A percentile compares a stretch with the other conserved stretches of the same genome.
phyloP scores from a whole-genome alignment of 2,329 filamentous ascomycete genomes.

The Sporothrix pseudoabietina region DNA sequence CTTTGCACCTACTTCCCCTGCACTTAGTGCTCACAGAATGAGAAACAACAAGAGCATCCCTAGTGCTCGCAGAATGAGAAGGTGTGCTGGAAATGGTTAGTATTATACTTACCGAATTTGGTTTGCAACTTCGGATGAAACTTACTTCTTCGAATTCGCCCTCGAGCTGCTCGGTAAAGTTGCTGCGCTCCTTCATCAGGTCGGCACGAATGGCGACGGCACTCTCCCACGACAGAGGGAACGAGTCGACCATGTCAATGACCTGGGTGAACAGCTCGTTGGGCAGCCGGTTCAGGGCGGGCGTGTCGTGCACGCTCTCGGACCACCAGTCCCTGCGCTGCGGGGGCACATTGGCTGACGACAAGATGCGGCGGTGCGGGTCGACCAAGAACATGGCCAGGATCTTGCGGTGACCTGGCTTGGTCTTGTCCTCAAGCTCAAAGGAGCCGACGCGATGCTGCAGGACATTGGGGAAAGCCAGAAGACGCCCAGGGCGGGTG shows the following conservation, averaged over 20 bases:
- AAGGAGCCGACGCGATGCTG: constrained; percentile 58
- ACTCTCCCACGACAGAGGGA: constrained; percentile 38
- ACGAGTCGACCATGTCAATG: constrained; percentile 36
- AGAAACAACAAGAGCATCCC: background rate
- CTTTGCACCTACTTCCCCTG: background rate
- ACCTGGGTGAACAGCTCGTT: constrained; percentile 38
- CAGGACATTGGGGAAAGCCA: constrained; percentile 48
- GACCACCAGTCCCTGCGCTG: constrained; percentile 45
- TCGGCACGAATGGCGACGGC: constrained; percentile 34
- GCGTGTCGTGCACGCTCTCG: constrained; percentile 26
- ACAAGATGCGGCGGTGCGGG: constrained; percentile 54
- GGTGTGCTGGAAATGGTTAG: background rate
- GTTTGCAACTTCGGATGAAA: background rate
- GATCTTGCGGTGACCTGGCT: constrained; percentile 58
- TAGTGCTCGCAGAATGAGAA: constrained; percentile 30
- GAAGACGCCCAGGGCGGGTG: constrained; percentile 47
- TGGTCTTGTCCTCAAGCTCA: constrained; percentile 50
- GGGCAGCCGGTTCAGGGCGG: constrained; percentile 32
- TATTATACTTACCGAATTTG: background rate
- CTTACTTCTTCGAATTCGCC: constrained; percentile 6
- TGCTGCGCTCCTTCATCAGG: constrained; percentile 36
- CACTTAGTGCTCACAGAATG: constrained; percentile 28
- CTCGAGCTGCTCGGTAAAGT: constrained; percentile 17
- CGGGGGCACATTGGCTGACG: constrained; percentile 46
- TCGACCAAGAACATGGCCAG: constrained; percentile 63